Base-by-base conservation (phyloP, 345 rosid genomes). In the Atalantia buxifolia region DNA sequence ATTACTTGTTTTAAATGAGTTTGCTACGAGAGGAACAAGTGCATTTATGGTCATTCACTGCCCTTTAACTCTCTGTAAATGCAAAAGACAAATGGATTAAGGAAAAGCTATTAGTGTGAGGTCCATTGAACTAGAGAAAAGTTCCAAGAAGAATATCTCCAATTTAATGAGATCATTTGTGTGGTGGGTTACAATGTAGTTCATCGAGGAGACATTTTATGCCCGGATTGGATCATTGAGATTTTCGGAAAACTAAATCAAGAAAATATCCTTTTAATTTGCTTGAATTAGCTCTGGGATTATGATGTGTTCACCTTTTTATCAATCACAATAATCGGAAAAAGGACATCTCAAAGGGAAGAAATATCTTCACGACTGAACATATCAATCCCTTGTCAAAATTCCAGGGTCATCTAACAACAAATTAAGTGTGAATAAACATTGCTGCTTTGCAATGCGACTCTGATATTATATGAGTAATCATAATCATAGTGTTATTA, bases 21-120 rank as follows among this genome's bases (percentile, higher is more conserved):
- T 35, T 35, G 40, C 45, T 14, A 71, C 22, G 73, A 67, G 18
- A 74, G 48, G 71, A 62, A 71, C 70, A 68, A 61, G 65, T 64
- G 59, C 74, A 55, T 72, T 53, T 48, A 9, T 38, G 4, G 16
- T 14, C 22, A 24, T 16, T 59, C 1, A 1, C n/a, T n/a, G n/a
- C 57, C 57, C 22, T 18, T 57, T 14, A 21, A 24, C 14, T 28
- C 14, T 21, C 45, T 74, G 25, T 27, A 40, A 14, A n/a, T 42
- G 9, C n/a, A 70, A 50, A 50, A 19, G 61, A 71, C 42, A 53
- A 50, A 10, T 3, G 25, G 40, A 19, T 71, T 3, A 9, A 50
- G 18, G 12, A 16, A 25, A 24, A 69, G n/a, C 57, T 16, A 6
- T 71, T 50, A 8, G 9, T 27, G 61, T 22, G 40, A 1, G 1